Evolutionary conservation across 331 rosid species (phyloP), one percentile per base, ranked within the genome.

Genomic region (Ulmus americana): DNA sequence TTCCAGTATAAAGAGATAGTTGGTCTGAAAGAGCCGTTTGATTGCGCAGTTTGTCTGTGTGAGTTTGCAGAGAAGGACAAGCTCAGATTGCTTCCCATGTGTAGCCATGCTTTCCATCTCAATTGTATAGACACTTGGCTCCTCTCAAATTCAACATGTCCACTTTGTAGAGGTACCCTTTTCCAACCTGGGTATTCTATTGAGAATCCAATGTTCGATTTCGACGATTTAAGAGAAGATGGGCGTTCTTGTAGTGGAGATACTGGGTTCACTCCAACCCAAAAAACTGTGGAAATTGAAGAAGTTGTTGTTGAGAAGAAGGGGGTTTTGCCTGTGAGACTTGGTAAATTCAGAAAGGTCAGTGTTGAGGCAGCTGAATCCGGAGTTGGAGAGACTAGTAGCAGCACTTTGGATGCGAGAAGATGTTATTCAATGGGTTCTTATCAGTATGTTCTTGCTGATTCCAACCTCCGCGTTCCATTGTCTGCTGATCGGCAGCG

Each of bases 351-450:
- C 80, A 79, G 77, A 58, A 83, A 76, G 84, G 53, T 81, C 51
- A 67, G 75, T 67, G 80, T 11, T 53, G 90, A 81, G 65, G 69
- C 52, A n/a, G 91, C 70, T 67, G 95, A 81, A 63, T 64, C 67
- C 0, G 89, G 58, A 65, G 87, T 71, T 13, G 97, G 92, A 50
- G 98, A 94, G 77, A 83, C 95, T 20, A 94, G 97, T 69, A 86
- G 98, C 64, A 87, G 97, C 74, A 89, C 74, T 57, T 76, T 94
- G 85, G 97, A 94, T 86, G 95, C 95, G 4, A 87, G 98, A 65
- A 89, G 98, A 74, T 94, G 98, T 61, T 92, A 22, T 60, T 92
- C 98, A 35, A 86, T 92, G 98, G 98, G 98, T 12, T 88, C 96
- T 38, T 94, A 94, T 65, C 95, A 94, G 74, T 94, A 94, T 40